Evolutionary conservation across 352 stramenopile genomes (phyloP), one percentile per base, ranked within the genome.

Genomic region (Globisporangium yorkense): DNA sequence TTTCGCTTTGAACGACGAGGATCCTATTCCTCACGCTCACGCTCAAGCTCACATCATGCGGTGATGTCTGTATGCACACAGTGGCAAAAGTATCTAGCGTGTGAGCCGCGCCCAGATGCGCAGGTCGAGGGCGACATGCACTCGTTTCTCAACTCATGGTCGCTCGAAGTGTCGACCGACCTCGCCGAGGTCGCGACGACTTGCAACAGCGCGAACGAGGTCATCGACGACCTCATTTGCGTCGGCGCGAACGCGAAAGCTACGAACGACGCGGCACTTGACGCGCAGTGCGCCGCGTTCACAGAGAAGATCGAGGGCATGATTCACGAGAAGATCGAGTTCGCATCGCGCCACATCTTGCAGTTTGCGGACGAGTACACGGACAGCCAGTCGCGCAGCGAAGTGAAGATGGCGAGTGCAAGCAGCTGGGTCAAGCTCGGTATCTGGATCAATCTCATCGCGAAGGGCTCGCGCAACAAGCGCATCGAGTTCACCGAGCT

Each of bases 41-140:
- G 16, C 5, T 16, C 59, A 5, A 7, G n/a, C 1, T 35, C 33
- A 37, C 33, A 37, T 37, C 33, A n/a, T 20, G 40, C 12, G 37
- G 18, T 27, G 56, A 7, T 55, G n/a, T 6, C 24, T 60, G 51
- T 15, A 27, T 6, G 13, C 40, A 15, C 24, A 3, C 56, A 84
- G 69, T 93, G 80, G 80, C 69, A 88, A 48, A 88, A 85, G 45
- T 91, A 90, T 40, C 46, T 93, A 16, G 74, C 79, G 41, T 93
- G 80, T 15, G 79, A 93, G 29, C 68, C 75, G 13, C 80, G 77
- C 15, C 81, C 77, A 0, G 80, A 91, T 39, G 79, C 81, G 3
- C 71, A 82, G 43, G 66, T 85, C 3, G 80, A 93, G 54, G 75
- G 75, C 52, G 81, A 93, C 55, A 85, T 93, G 75, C 90, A 91